Evolutionary conservation across 345 rosid genomes (phyloP), one percentile per base, ranked within the genome.

Genomic region (Bruguiera sexangula): DNA sequence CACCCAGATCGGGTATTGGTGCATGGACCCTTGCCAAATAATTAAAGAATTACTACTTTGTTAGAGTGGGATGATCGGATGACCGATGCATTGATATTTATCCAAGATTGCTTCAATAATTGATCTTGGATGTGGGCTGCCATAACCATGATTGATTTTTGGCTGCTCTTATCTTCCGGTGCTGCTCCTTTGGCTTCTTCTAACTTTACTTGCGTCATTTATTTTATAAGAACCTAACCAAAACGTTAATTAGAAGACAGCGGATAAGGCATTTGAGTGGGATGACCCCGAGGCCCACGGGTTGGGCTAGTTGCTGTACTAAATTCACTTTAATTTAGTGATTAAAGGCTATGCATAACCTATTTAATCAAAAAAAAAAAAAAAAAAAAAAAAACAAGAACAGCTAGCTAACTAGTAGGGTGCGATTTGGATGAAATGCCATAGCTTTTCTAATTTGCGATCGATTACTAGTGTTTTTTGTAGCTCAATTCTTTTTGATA

Each of bases 51-150:
- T 60, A 46, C 54, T 65, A 71, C 60, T 77, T 85, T 75, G 57
- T 37, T 58, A 11, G 54, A 78, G 83, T 78, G 82, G 81, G 63
- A 72, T 69, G 69, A 64, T 75, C 82, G 76, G 50, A 13, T 13
- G 50, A 43, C 18, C 79, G 3, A 24, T 60, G 62, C 24, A 69
- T 66, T 67, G 4, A 66, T 59, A 51, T 24, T 39, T 60, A 67
- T 9, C 31, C 19, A 19, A 32, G 30, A 60, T 56, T 63, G 69
- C 61, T 61, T 55, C 65, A 55, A 54, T 60, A 24, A 30, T 61
- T 73, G 67, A 60, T 55, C 50, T 46, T 20, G 20, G 24, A 30
- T 36, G 69, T 30, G 64, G 81, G 76, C 57, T 68, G 67, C 57
- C 70, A 43, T 19, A 43, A 39, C 71, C 68, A 68, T 74, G 66